These are phyloP conservation scores for Elongisporangium undulatum DNA, from an alignment of 352 stramenopile genomes.

Conservation along the genomic window DNA sequence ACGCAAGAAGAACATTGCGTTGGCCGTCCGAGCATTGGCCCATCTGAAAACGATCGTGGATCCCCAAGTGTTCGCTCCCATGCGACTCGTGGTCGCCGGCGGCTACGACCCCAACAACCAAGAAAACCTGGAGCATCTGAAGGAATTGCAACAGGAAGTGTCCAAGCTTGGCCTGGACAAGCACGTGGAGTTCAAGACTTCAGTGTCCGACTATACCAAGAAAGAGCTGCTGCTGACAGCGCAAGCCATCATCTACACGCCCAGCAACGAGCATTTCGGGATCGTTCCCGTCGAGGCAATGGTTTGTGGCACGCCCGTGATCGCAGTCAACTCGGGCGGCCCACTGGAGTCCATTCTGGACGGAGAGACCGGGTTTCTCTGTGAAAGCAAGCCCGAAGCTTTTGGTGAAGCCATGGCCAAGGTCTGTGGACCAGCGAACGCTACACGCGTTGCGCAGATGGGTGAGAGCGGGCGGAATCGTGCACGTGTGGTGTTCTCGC, in stretches of 20 bases:
- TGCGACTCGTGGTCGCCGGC: conserved; percentile 91
- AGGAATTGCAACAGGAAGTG: conserved; percentile 85
- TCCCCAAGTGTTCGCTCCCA: conserved; percentile 31
- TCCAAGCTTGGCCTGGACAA: conserved; percentile 34
- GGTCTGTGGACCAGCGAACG: conserved; percentile 35
- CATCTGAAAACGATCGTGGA: conserved; percentile 40
- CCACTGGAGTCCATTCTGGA: conserved; percentile 95
- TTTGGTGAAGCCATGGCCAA: conserved; percentile 64
- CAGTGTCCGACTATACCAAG: conserved; percentile 86
- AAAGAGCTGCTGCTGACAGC: conserved; percentile 81
- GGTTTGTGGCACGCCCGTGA: conserved; percentile 91
- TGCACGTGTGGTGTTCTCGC: conserved; percentile 56
- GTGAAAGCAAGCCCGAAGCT: conserved; percentile 41
- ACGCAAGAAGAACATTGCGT: conserved; percentile 96
- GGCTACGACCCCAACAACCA: conserved; percentile 94
- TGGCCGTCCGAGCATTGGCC: conserved; percentile 83
- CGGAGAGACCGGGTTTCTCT: conserved; percentile 82
- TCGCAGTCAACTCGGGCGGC: conserved; percentile 94
- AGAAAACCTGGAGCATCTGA: conserved; percentile 96
- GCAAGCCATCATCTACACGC: conserved; percentile 94
- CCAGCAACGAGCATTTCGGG: conserved; percentile 97
- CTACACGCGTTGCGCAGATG: conserved; percentile 29
- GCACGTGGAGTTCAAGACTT: conserved; percentile 87
- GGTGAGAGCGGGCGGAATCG: conserved; percentile 43
- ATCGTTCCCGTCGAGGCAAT: conserved; percentile 99